These are phyloP conservation scores for Colletotrichum kahawae DNA, from an alignment of 2,329 filamentous ascomycete species.

Conservation along the genomic window DNA sequence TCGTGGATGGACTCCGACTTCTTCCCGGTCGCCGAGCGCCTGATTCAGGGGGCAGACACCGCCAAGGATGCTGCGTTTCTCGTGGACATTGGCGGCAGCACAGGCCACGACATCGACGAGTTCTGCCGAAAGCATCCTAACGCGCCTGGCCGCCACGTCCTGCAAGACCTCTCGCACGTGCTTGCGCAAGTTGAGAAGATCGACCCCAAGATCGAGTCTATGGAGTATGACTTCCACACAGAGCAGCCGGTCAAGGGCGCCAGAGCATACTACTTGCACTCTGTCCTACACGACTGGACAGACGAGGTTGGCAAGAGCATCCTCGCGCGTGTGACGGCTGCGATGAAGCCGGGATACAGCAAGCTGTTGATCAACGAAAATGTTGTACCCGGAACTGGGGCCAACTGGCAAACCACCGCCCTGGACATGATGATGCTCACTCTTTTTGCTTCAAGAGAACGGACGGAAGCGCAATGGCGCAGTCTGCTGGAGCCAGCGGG, in stretches of 20 bases:
- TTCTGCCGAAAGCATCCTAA: conserved; percentile 25
- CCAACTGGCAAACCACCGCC: conserved; percentile 7
- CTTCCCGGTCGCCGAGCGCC: conserved; percentile 28
- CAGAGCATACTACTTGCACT: conserved; percentile 23
- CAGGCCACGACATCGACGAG: conserved; percentile 27
- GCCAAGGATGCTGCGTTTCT: background rate
- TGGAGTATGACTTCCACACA: conserved; percentile 31
- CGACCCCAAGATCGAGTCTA: conserved; percentile 24
- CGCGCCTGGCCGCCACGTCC: conserved; percentile 24
- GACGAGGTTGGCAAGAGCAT: conserved; percentile 19
- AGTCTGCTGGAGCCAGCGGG: conserved; percentile 1
- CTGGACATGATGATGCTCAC: conserved; percentile 25
- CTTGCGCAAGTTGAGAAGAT: conserved; percentile 27
- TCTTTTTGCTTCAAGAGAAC: conserved; percentile 21
- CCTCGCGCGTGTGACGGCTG: conserved; percentile 13
- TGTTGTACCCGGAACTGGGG: conserved; percentile 13
- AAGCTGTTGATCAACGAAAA: conserved; percentile 24
- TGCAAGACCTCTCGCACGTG: conserved; percentile 28
- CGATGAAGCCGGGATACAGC: conserved; percentile 23
- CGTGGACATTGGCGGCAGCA: conserved; percentile 30
- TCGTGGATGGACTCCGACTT: conserved; percentile 12
- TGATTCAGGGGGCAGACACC: conserved; percentile 26
- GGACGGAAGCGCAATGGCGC: conserved; percentile 24
- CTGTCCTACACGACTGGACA: conserved; percentile 23
- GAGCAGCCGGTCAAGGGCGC: conserved; percentile 1